Conservation (phyloP, 2,329 filamentous ascomycete genomes). For the Xylaria sp. region DNA sequence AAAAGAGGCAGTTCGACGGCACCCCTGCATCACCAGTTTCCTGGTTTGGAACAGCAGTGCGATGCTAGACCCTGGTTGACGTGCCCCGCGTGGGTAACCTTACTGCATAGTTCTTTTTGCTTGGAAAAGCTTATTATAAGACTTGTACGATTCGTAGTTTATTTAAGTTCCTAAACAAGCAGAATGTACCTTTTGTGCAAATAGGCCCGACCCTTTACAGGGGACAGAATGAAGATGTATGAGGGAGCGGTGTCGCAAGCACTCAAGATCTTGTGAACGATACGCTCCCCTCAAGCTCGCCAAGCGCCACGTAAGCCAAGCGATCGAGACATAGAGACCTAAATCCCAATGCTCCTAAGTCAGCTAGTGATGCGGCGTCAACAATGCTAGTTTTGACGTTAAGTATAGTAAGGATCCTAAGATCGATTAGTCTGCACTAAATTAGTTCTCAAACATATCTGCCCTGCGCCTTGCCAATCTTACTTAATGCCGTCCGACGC, state of each 20-base stretch:
- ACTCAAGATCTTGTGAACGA: background rate
- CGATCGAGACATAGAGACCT: background rate
- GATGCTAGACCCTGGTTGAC: background rate
- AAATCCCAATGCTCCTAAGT: background rate
- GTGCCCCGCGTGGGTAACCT: conserved; percentile 1
- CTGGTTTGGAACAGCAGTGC: background rate
- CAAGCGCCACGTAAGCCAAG: too few species aligned
- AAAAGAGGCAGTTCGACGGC: conserved; percentile 21
- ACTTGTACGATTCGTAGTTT: background rate
- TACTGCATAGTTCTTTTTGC: background rate
- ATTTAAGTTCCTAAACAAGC: background rate
- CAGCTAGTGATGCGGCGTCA: conserved; percentile 4
- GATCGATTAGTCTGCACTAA: background rate
- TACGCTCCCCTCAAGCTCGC: background rate
- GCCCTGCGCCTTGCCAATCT: conserved; percentile 8
- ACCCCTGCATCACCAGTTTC: conserved; percentile 1
- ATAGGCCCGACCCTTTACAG: conserved; percentile 11
- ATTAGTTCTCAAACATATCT: background rate
- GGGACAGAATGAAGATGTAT: background rate
- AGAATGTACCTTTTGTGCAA: background rate
- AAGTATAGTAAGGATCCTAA: background rate
- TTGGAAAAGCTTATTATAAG: conserved; percentile 9
- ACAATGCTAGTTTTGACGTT: background rate
- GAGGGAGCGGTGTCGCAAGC: background rate
- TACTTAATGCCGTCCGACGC: background rate